Conservation (phyloP, 2,329 filamentous ascomycete genomes). For the Fusarium redolens region DNA sequence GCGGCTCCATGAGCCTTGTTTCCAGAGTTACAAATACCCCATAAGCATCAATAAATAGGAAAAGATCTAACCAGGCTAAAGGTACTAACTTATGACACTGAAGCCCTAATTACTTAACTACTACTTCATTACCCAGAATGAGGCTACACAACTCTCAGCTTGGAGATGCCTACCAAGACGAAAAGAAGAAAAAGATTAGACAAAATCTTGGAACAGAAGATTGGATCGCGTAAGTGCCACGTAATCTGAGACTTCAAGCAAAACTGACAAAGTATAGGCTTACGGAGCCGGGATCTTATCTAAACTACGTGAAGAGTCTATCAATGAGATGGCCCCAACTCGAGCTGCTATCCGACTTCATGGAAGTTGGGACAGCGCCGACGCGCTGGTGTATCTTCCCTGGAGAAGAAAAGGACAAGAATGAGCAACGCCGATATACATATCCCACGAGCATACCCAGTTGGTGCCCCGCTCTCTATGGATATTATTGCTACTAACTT, state of each 20-base stretch:
- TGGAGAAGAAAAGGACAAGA: background rate
- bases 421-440: background rate
- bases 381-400: background rate
- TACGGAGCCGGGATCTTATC: fast-evolving
- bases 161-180: background rate
- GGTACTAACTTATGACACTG: fast-evolving
- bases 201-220: fast-evolving
- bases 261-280: fast-evolving
- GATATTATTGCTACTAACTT: background rate
- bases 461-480: background rate
- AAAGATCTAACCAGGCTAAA: fast-evolving
- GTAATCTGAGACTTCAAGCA: fast-evolving
- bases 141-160: background rate
- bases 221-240: background rate
- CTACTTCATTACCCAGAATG: fast-evolving
- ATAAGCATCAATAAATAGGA: fast-evolving
- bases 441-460: background rate
- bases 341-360: background rate
- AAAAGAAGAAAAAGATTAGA: fast-evolving
- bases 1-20: background rate
- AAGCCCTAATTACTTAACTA: fast-evolving
- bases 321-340: background rate
- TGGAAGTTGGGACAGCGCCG: background rate
- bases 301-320: background rate
- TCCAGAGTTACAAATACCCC: background rate